phyloP scores from a whole-genome alignment of 1,284 basidiomycete species.

The Leccinum griseonigrum region DNA sequence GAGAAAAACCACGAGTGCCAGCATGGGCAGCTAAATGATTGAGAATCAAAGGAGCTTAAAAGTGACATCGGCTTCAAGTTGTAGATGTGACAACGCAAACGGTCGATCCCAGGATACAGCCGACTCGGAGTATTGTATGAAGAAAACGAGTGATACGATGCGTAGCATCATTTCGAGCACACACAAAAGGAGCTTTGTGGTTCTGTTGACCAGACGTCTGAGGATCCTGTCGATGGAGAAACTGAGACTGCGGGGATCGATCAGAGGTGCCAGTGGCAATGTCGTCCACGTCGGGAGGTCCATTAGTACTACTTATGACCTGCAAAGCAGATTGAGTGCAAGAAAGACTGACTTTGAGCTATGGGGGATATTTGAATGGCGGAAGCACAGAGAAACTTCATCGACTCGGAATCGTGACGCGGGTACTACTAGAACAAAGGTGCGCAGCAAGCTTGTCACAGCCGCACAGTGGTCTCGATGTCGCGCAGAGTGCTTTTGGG shows the following conservation, averaged over 20 bases:
- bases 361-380: slow-evolving; percentile 25
- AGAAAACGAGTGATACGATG: slow-evolving; percentile 25
- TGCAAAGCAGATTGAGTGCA: slow-evolving; percentile 49
- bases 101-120: slow-evolving; percentile 42
- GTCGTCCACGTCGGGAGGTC: slow-evolving; percentile 35
- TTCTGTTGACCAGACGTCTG: slow-evolving; percentile 37
- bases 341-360: slow-evolving; percentile 39
- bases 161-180: slow-evolving; percentile 42
- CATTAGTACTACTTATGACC: slow-evolving; percentile 49
- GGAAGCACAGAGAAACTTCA: slow-evolving; percentile 35
- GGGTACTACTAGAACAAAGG: slow-evolving; percentile 17
- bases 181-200: slow-evolving; percentile 28
- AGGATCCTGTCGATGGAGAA: slow-evolving; percentile 49
- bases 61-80: too few relatives aligned
- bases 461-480: too few relatives aligned
- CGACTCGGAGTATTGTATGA: slow-evolving; percentile 25
- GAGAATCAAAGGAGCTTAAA: too few relatives aligned
- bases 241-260: slow-evolving; percentile 22
- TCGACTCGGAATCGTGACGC: slow-evolving; percentile 26
- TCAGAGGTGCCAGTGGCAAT: slow-evolving; percentile 17
- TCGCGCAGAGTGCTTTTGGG: too few relatives aligned
- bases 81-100: slow-evolving; percentile 30
- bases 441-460: slow-evolving; percentile 9
- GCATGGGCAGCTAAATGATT: too few relatives aligned
- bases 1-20: slow-evolving; percentile 23